Base-by-base conservation (phyloP, 2,329 filamentous ascomycete species). In the Calonectria multiphialidica region DNA sequence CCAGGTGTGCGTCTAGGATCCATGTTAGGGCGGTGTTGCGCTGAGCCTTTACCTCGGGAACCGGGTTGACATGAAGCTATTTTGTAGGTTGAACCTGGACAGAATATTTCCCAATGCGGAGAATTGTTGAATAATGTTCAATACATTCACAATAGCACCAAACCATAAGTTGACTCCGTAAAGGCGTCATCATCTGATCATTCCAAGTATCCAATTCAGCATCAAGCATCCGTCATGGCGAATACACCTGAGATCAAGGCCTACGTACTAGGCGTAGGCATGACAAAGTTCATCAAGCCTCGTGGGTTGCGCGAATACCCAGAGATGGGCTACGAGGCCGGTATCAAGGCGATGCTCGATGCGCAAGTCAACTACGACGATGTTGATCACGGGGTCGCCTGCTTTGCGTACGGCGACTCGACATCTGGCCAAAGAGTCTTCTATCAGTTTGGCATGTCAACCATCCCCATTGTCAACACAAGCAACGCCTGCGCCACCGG, bases 221-320 rank as follows among this genome's bases (percentile, higher is more conserved):
- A n/a, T n/a, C n/a, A n/a, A n/a, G n/a, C n/a, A n/a, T n/a, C n/a
- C n/a, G n/a, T n/a, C n/a, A n/a, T n/a, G n/a, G 59, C 18, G 9
- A 63, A 35, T n/a, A 21, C 25, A 63, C 37, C 40, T n/a, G 21
- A 63, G 23, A n/a, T 8, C 8, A 42, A 66, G 5, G 88, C 87
- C 88, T 98, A 98, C 88, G 94, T 98, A 81, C 92, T 98, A 72
- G 96, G 96, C 87, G 96, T 98, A 78, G 96, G 96, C 86, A 97
- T 98, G 94, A 98, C 96, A 86, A 98, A 98, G 86, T 98, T 98
- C 90, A 96, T 98, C 90, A 98, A 98, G 88, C 96, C 96, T 42
- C 92, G 96, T 66, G 95, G 95, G 82, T 96, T 96, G 83, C 94
- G 98, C 75, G 95, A 98, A 86, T 98, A 98, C 86, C 95, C 95